These are phyloP conservation scores for Vaccinium myrtillus DNA, from an alignment of 148 eudicot genomes.

Conservation along the genomic window DNA sequence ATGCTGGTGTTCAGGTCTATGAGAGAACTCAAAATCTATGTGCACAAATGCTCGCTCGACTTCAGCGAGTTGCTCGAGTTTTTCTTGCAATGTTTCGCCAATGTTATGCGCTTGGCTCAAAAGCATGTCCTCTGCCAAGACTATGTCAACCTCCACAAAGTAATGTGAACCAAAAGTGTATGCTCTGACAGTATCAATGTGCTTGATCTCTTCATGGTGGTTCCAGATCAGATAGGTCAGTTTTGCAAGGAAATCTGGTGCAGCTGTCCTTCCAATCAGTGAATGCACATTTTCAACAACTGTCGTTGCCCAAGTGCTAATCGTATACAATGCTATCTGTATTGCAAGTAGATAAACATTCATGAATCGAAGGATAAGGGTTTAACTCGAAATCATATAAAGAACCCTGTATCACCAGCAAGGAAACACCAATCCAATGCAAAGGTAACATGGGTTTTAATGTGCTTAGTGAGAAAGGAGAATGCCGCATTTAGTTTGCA, in stretches of 20 bases:
- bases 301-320: slow-evolving; percentile 44
- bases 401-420: neutral
- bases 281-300: slow-evolving; percentile 66
- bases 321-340: slow-evolving; percentile 56
- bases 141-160: slow-evolving; percentile 65
- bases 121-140: slow-evolving; percentile 48
- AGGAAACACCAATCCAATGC: neutral
- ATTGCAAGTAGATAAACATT: neutral
- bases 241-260: slow-evolving; percentile 45
- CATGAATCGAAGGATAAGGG: neutral
- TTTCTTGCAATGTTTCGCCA: slow-evolving; percentile 54
- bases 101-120: slow-evolving; percentile 44
- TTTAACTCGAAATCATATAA: neutral
- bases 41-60: slow-evolving; percentile 61
- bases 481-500: neutral
- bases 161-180: slow-evolving; percentile 59
- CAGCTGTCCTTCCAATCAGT: slow-evolving; percentile 56
- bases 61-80: slow-evolving; percentile 50
- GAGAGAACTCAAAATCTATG: slow-evolving; percentile 47
- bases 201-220: slow-evolving; percentile 49
- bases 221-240: slow-evolving; percentile 53
- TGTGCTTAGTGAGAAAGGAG: neutral
- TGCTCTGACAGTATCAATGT: slow-evolving; percentile 58
- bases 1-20: slow-evolving; percentile 45
- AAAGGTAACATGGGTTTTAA: neutral